A percentile compares a stretch with the other conserved stretches of the same genome.
Evolutionary conservation across 2,329 filamentous ascomycete genomes (phyloP).

Genomic region (Aspergillus luchuensis): DNA sequence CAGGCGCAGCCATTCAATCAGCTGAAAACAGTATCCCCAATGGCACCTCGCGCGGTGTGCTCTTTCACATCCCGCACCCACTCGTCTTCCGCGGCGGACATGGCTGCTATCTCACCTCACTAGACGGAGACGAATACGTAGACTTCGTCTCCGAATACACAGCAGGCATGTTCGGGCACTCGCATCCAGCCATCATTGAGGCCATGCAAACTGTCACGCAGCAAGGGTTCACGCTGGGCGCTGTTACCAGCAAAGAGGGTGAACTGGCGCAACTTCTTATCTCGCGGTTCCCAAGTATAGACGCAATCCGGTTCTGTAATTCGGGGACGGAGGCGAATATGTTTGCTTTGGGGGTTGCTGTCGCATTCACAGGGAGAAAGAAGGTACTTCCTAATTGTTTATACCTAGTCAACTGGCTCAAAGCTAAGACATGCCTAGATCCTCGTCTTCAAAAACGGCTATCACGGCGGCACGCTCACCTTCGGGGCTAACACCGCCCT

Average conservation of each 20-base stretch:
- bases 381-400: constrained; percentile 29
- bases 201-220: constrained; percentile 52
- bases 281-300: constrained; percentile 54
- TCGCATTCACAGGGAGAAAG: constrained; percentile 48
- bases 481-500: constrained; percentile 38
- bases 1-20: not conserved
- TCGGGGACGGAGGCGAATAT: constrained; percentile 68
- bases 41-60: constrained; percentile 26
- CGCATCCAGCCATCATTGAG: constrained; percentile 55
- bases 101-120: constrained; percentile 32
- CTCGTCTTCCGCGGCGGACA: constrained; percentile 32
- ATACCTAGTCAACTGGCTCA: not conserved
- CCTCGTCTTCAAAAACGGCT: constrained; percentile 54
- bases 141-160: constrained; percentile 67
- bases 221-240: constrained; percentile 59
- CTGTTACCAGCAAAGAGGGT: constrained; percentile 55
- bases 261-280: constrained; percentile 56
- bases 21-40: constrained; percentile 14
- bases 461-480: constrained; percentile 58
- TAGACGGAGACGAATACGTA: constrained; percentile 48
- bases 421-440: constrained; percentile 29
- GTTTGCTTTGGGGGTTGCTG: constrained; percentile 59
- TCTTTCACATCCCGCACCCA: constrained; percentile 37
- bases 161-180: constrained; percentile 68
- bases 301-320: constrained; percentile 63